Evolutionary conservation across 805 yeast species (phyloP), one percentile per base, ranked within the genome.

Genomic region (Saccharomycopsis sp.): DNA sequence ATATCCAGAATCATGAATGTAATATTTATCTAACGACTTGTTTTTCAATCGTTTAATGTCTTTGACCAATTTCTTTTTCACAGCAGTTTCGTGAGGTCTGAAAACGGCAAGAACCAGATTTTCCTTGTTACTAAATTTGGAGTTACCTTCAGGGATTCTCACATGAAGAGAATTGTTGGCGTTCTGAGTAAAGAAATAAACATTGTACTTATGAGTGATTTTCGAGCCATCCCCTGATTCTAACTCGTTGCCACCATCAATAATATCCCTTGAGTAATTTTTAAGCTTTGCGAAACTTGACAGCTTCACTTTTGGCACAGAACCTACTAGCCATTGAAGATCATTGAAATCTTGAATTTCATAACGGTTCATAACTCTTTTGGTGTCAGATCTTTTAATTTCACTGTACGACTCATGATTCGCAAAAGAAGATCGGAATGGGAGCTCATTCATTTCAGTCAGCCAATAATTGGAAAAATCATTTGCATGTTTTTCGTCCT

Each of bases 281-380:
- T 45, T 44, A 55, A 38, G 57, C 41, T 50, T 60, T 63, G 48
- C 61, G 60, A 45, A 60, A 61, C 49, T 67, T 68, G 53, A 67
- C 60, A 50, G 27, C 47, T 67, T 61, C 5, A 65, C 63, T 40
- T 69, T 56, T 3, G 77, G 74, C 4, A 71, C 66, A 2, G 75
- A 66, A 0, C 80, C 79, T 41, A 71, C 53, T 38, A 59, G 55
- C 70, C 70, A 69, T 26, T 44, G 47, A 33, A 47, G 40, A 50
- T 59, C 56, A 33, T 56, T 36, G 43, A 59, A 47, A 50, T 62
- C 64, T 23, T 45, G 44, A 7, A 62, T 39, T 31, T 59, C 64
- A 52, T 64, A 71, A n/a, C 60, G 38, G 14, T 51, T 47, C 14
- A 61, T 45, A 4, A 38, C 34, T 1, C 28, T 11, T 28, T 32